Evolutionary conservation across 345 rosid genomes (phyloP).

Genomic region (Hevea brasiliensis): DNA sequence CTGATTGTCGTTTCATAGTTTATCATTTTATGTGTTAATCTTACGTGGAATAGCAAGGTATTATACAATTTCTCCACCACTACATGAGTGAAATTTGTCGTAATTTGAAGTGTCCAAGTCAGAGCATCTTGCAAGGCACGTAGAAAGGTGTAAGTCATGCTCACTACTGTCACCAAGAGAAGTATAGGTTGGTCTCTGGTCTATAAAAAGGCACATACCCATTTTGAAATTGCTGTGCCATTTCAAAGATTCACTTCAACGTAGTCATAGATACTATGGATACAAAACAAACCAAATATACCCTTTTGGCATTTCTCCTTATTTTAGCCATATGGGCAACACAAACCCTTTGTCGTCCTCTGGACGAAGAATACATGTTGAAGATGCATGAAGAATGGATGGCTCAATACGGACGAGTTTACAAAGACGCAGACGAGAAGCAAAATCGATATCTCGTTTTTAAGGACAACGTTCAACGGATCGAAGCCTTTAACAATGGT

Average conservation of each 20-base stretch:
- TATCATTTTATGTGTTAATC: no score
- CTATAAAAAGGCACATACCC: constrained; percentile 21
- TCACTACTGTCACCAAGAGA: neutral
- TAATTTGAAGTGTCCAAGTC: constrained; percentile 4
- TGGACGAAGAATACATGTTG: constrained; percentile 30
- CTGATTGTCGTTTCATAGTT: no score
- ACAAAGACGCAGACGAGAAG: constrained; percentile 19
- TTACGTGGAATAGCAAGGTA: no score
- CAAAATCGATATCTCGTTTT: constrained; percentile 21
- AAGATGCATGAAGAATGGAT: constrained; percentile 45
- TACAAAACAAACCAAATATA: neutral
- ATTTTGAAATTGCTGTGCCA: neutral
- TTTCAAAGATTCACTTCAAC: neutral
- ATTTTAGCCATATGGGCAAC: constrained; percentile 22
- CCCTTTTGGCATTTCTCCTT: constrained; percentile 16
- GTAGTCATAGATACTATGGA: constrained; percentile 5
- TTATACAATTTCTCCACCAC: no score
- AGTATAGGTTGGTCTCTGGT: neutral
- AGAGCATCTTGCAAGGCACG: constrained; percentile 17
- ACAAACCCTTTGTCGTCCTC: constrained; percentile 19
- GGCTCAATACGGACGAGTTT: constrained; percentile 25
- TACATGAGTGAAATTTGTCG: no score
- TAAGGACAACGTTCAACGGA: constrained; percentile 24
- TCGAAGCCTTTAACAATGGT: constrained; percentile 24
- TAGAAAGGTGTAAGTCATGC: neutral